Conservation (phyloP, 2,329 filamentous ascomycete species). For the Trichoderma asperellum region DNA sequence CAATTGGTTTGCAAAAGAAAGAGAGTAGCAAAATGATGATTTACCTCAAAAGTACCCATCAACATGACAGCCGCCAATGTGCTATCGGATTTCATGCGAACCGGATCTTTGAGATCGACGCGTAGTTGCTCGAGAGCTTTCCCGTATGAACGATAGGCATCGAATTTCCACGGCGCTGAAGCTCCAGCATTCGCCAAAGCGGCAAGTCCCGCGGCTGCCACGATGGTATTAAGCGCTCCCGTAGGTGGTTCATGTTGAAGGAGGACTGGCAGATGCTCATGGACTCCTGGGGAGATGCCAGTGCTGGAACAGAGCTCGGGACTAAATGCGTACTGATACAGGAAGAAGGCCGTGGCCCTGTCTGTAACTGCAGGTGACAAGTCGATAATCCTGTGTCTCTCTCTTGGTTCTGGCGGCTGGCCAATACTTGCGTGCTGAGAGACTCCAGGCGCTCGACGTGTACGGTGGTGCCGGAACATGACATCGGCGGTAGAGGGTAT, state of each 20-base stretch:
- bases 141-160: slow-evolving; percentile 32
- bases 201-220: slow-evolving; percentile 32
- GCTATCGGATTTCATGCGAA: slow-evolving; percentile 29
- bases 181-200: slow-evolving; percentile 33
- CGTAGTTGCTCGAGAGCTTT: slow-evolving; percentile 30
- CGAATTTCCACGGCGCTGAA: slow-evolving; percentile 28
- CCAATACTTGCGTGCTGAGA: slow-evolving; percentile 1
- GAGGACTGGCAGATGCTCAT: slow-evolving; percentile 33
- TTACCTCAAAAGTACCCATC: slow-evolving; percentile 34
- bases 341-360: slow-evolving; percentile 32
- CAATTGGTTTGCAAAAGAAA: background rate
- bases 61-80: slow-evolving; percentile 33
- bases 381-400: background rate
- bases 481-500: slow-evolving; percentile 7
- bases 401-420: background rate
- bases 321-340: slow-evolving; percentile 32
- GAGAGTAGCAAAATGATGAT: background rate
- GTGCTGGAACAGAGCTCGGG: background rate
- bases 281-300: background rate
- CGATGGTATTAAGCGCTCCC: slow-evolving; percentile 30
- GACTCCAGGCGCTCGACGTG: background rate
- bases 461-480: slow-evolving; percentile 31
- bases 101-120: slow-evolving; percentile 29
- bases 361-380: slow-evolving; percentile 30
- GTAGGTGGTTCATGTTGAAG: slow-evolving; percentile 25